Evolutionary conservation across 345 rosid species (phyloP).

Genomic region (Acer saccharum): DNA sequence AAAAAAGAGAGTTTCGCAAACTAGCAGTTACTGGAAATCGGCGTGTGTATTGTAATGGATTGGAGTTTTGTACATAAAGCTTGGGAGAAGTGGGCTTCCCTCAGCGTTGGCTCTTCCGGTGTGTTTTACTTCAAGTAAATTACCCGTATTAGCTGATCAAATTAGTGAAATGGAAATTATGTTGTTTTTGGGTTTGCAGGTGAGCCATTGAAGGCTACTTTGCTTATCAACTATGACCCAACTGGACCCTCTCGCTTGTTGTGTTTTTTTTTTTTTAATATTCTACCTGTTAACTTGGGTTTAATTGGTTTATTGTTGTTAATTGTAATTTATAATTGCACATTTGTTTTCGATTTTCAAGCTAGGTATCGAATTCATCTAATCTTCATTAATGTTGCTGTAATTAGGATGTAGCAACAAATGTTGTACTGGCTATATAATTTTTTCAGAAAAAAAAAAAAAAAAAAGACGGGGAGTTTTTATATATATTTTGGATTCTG

Average conservation of each 20-base stretch:
- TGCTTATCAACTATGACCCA: constrained; percentile 79
- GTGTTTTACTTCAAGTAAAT: constrained; percentile 5
- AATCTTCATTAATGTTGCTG: neutral
- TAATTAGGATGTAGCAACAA: neutral
- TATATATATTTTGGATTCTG: neutral
- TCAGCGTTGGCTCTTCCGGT: constrained; percentile 63
- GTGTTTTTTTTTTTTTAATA: no score
- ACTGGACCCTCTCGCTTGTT: constrained; percentile 73
- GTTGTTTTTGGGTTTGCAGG: constrained; percentile 36
- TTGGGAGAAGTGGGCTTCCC: constrained; percentile 82
- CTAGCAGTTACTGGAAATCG: no score
- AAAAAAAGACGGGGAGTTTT: no score
- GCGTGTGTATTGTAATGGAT: constrained; percentile 43
- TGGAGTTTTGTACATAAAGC: constrained; percentile 56
- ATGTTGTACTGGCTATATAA: neutral
- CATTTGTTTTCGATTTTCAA: neutral
- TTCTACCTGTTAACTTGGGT: neutral
- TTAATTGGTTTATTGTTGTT: neutral
- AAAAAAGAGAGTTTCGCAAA: no score
- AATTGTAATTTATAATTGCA: no score
- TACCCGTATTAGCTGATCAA: neutral
- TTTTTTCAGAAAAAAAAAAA: no score
- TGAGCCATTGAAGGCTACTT: constrained; percentile 70
- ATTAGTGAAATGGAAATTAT: neutral
- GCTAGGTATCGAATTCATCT: neutral